A percentile compares a stretch with the other conserved stretches of the same genome.
Evolutionary conservation across 2,329 filamentous ascomycete species (phyloP).

Genomic region (Helicocarpus griseus): DNA sequence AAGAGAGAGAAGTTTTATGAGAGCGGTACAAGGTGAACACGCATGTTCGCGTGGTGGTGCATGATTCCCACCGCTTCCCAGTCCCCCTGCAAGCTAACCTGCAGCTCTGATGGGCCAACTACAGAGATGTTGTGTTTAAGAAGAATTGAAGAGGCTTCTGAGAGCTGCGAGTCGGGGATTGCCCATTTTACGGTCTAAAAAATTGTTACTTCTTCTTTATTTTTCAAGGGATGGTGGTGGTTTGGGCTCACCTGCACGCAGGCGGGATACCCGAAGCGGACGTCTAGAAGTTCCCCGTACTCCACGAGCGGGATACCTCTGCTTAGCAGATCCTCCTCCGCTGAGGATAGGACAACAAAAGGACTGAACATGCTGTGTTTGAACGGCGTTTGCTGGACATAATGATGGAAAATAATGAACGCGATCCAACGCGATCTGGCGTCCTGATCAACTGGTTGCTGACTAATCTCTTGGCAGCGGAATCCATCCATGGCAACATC

Average conservation of each 20-base stretch:
- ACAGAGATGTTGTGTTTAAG: slow-evolving; percentile 3
- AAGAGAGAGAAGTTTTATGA: slow-evolving; percentile 2
- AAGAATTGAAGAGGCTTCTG: neutral
- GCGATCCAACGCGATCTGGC: no score
- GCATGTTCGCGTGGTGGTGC: neutral
- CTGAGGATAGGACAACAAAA: neutral
- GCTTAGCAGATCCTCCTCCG: neutral
- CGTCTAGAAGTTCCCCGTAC: slow-evolving; percentile 5
- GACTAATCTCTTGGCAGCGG: no score
- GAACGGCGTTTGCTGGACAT: no score
- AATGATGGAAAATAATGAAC: no score
- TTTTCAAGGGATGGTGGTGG: neutral
- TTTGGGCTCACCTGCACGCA: neutral
- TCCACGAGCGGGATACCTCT: slow-evolving; percentile 6
- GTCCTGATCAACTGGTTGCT: no score
- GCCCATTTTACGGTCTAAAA: neutral
- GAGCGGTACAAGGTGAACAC: slow-evolving; percentile 5
- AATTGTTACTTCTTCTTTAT: neutral
- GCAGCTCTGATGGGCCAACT: neutral
- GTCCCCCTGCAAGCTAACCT: neutral
- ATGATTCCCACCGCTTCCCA: slow-evolving; percentile 4
- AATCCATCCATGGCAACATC: no score
- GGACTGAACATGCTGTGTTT: no score
- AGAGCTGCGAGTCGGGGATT: slow-evolving; percentile 2
- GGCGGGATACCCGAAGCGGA: slow-evolving; percentile 6